These are phyloP conservation scores for Cryomyces minteri DNA, from an alignment of 495 filamentous ascomycete genomes.

Conservation along the genomic window DNA sequence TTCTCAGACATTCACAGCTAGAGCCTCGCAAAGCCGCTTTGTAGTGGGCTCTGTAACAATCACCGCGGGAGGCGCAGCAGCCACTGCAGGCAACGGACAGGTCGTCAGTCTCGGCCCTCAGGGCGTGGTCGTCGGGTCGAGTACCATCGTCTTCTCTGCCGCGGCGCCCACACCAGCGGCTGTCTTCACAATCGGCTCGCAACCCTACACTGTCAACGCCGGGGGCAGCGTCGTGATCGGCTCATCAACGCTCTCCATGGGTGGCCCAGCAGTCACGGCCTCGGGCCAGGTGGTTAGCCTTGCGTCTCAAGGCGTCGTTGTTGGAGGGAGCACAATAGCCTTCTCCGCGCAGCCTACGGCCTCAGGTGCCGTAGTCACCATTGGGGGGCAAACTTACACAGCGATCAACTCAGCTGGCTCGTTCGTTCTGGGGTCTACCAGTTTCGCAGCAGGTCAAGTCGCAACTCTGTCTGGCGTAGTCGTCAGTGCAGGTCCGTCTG, in stretches of 20 bases:
- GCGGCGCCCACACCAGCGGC: background rate
- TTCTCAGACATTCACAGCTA: background rate
- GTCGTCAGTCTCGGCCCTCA: background rate
- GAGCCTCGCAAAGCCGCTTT: background rate
- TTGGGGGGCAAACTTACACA: too few relatives aligned
- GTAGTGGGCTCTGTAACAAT: background rate
- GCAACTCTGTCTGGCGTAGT: too few relatives aligned
- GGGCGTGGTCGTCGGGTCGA: background rate
- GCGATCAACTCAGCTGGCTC: too few relatives aligned
- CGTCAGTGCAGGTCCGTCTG: too few relatives aligned
- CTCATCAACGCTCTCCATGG: background rate
- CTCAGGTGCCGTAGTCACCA: too few relatives aligned
- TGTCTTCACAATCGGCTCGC: background rate
- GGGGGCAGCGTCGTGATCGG: background rate
- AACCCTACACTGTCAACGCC: background rate
- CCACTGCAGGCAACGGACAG: background rate
- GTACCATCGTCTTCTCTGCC: background rate
- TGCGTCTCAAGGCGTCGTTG: background rate
- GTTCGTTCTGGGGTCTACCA: too few relatives aligned
- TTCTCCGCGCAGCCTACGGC: too few relatives aligned
- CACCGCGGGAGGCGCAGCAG: background rate
- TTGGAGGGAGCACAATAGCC: background rate
- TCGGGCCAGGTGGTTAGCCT: background rate
- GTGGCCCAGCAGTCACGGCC: background rate
- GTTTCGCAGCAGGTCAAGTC: too few relatives aligned